phyloP scores from a whole-genome alignment of 495 filamentous ascomycete genomes.

The Pseudoneurospora amorphoporcata region DNA sequence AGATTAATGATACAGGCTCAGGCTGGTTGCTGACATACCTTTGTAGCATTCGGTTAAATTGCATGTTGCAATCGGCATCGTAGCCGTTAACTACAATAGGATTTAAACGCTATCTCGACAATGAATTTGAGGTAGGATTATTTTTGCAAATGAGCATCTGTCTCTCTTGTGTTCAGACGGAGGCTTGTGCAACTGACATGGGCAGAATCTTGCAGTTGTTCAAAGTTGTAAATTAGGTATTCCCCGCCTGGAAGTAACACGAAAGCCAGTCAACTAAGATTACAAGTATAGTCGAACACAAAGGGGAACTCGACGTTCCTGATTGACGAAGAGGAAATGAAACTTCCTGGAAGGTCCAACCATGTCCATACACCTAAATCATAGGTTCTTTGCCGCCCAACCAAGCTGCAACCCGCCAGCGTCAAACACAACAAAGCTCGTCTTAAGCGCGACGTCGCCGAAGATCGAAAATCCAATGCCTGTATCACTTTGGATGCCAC shows the following conservation, averaged over 20 bases:
- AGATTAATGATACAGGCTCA: not conserved
- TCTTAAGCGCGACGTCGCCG: conserved; percentile 39
- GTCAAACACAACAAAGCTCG: conserved; percentile 59
- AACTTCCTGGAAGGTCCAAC: not conserved
- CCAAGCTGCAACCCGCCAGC: conserved; percentile 38
- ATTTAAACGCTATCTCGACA: not conserved
- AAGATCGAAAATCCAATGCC: conserved; percentile 57
- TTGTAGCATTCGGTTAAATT: not conserved
- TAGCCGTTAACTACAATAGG: not conserved
- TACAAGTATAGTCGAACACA: not conserved
- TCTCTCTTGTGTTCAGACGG: not conserved
- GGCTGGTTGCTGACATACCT: not conserved
- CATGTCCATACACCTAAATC: not conserved
- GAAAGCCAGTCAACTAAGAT: not conserved
- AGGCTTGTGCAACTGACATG: not conserved
- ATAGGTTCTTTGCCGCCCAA: conserved; percentile 40
- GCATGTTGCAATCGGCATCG: not conserved
- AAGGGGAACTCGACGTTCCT: not conserved
- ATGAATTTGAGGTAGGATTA: not conserved
- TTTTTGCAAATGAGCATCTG: not conserved
- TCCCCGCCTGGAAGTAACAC: not conserved
- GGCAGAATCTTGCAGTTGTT: not conserved
- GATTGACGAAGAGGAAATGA: not conserved
- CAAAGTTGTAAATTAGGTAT: not conserved
- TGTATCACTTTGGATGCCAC: conserved; percentile 52